Conservation (phyloP, 106 monocot genomes). For the Vanilla planifolia region DNA sequence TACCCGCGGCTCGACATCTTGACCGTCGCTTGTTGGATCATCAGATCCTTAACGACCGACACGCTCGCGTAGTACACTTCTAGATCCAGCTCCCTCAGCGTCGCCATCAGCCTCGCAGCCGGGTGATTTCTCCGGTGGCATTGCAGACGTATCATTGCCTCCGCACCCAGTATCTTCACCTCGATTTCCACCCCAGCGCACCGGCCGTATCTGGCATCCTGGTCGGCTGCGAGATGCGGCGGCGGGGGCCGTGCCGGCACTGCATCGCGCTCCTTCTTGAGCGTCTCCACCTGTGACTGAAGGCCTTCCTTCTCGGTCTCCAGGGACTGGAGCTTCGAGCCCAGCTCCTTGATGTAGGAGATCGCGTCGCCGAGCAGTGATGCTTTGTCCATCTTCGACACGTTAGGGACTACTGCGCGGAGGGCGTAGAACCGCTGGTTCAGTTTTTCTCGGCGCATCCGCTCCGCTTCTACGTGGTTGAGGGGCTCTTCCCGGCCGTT, state of each 20-base stretch:
- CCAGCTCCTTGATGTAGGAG: constrained; percentile 73
- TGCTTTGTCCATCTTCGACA: constrained; percentile 97
- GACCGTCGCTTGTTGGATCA: constrained; percentile 77
- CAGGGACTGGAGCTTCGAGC: constrained; percentile 24
- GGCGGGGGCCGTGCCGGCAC: neutral
- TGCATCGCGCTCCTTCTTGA: constrained; percentile 24
- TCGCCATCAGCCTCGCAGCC: constrained; percentile 46
- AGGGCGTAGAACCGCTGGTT: constrained; percentile 95
- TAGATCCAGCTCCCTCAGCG: constrained; percentile 44
- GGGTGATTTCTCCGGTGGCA: constrained; percentile 52
- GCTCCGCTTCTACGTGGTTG: constrained; percentile 92
- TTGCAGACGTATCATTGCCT: constrained; percentile 59
- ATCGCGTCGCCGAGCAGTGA: constrained; percentile 91
- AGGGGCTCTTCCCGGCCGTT: constrained; percentile 85
- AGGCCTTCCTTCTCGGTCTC: constrained; percentile 48
- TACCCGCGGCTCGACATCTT: constrained; percentile 37
- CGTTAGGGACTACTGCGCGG: constrained; percentile 88
- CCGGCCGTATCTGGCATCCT: constrained; percentile 10
- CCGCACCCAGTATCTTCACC: constrained; percentile 52
- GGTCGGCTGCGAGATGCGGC: neutral
- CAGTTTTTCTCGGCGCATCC: constrained; percentile 84
- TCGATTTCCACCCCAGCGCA: constrained; percentile 43
- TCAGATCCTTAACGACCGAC: constrained; percentile 55
- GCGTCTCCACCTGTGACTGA: constrained; percentile 27
- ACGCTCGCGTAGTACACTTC: constrained; percentile 61